A percentile compares a stretch with the other conserved stretches of the same genome.
These are phyloP conservation scores for Castanea sativa DNA, from an alignment of 306 rosid species.

Conservation along the genomic window DNA sequence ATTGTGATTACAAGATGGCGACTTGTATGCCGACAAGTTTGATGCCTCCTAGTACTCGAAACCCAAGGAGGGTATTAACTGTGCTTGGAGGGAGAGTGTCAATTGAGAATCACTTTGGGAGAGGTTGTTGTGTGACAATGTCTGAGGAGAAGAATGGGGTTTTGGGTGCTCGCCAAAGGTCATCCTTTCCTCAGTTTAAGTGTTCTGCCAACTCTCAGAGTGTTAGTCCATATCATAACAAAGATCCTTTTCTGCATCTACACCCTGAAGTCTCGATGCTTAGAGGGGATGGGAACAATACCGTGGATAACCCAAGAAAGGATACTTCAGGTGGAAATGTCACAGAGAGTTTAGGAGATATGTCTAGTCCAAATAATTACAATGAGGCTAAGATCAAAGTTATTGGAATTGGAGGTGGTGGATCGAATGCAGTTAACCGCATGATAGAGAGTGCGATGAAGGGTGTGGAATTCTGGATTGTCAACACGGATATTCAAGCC, in stretches of 20 bases:
- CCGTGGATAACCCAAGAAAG: conserved; percentile 47
- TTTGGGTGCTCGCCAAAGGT: conserved; percentile 43
- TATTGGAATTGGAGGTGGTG: conserved; percentile 96
- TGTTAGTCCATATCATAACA: conserved; percentile 49
- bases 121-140: conserved; percentile 36
- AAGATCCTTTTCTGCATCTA: conserved; percentile 86
- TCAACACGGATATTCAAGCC: conserved; percentile 91
- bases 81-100: conserved; percentile 52
- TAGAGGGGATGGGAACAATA: conserved; percentile 71
- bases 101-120: conserved; percentile 42
- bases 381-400: conserved; percentile 86
- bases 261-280: conserved; percentile 96
- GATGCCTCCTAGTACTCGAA: conserved; percentile 56
- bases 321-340: conserved; percentile 49
- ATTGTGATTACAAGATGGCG: conserved; percentile 49
- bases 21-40: conserved; percentile 46
- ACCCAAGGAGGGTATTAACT: conserved; percentile 52
- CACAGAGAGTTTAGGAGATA: conserved; percentile 52
- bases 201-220: conserved; percentile 60
- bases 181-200: conserved; percentile 43
- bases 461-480: conserved; percentile 97
- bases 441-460: conserved; percentile 98
- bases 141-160: conserved; percentile 39
- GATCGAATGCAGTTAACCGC: conserved; percentile 94
- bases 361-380: conserved; percentile 43